Base-by-base conservation (phyloP, 352 stramenopile species). In the Phytophthora meadii region DNA sequence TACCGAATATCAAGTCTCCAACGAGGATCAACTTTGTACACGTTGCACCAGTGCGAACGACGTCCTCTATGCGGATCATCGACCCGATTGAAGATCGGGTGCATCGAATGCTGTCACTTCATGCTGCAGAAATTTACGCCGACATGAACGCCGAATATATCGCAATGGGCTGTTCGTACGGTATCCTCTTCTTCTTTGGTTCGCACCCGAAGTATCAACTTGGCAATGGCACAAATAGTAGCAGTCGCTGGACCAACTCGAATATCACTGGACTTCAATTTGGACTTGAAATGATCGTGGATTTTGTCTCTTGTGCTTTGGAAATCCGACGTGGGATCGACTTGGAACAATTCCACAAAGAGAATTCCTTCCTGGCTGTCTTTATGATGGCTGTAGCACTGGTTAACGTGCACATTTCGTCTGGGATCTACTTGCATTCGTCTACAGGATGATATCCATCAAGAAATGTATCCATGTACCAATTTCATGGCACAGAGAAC, bases 101-200 rank as follows among this genome's bases (percentile, higher is more conserved):
- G 24, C 32, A 58, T 10, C 24, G 58, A 37, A 15, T 81, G 46
- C 25, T 61, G 11, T 53, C 57, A 10, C 60, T 72, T 11, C 62
- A 76, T 36, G 59, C 57, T 2, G 68, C 48, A 10, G 68, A 76
- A 39, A 49, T 65, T 1, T 62, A 74, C 41, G 56, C 63, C 14
- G 64, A 80, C 44, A 84, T 83, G 70, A 57, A 65, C 27, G 65
- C 70, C 28, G 75, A 87, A 65, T 87, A 87, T 63, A 79, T 84
- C 10, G 75, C 70, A 14, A 80, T 84, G 48, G 63, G 67, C 9
- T 75, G 75, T 42, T 84, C 68, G 1, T 70, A 70, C 32, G 52
- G 54, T 1, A 72, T 78, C n/a, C 41, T 82, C 53, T 58, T 65
- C 17, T 60, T 84, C 36, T 76, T 74, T 46, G 60, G 46, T 14